Conservation (phyloP, 169 alveolate genomes). For the Plasmodium relictum region DNA sequence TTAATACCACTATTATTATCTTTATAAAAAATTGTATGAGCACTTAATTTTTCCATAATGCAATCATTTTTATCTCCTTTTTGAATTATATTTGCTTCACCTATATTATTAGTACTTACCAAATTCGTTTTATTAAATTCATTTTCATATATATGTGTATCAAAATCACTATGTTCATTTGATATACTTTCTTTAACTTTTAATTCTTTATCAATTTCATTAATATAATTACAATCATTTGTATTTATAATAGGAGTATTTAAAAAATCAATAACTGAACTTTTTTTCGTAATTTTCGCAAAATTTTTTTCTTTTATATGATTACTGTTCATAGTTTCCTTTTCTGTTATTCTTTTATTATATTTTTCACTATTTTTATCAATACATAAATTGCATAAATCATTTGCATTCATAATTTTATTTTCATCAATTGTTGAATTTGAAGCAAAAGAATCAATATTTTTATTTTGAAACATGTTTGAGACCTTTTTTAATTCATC, state of each 20-base stretch:
- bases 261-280: conserved; percentile 25
- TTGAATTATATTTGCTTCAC: background rate
- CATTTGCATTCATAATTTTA: conserved; percentile 44
- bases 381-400: conserved; percentile 26
- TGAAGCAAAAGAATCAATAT: conserved; percentile 38
- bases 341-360: background rate
- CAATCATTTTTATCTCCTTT: background rate
- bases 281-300: background rate
- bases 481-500: conserved; percentile 35
- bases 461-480: conserved; percentile 14
- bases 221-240: background rate
- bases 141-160: background rate
- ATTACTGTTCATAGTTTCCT: background rate
- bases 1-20: too few relatives aligned
- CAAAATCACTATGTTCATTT: background rate
- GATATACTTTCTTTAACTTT: background rate
- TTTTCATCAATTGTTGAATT: conserved; percentile 74
- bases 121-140: background rate
- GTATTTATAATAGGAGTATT: conserved; percentile 24
- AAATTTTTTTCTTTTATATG: background rate
- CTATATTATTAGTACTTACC: background rate
- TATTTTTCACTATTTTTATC: conserved; percentile 10
- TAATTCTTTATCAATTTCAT: background rate
- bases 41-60: background rate
- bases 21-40: too few relatives aligned